Evolutionary conservation across 2,329 filamentous ascomycete genomes (phyloP), one percentile per base, ranked within the genome.

Genomic region (Diaporthe ilicicola): DNA sequence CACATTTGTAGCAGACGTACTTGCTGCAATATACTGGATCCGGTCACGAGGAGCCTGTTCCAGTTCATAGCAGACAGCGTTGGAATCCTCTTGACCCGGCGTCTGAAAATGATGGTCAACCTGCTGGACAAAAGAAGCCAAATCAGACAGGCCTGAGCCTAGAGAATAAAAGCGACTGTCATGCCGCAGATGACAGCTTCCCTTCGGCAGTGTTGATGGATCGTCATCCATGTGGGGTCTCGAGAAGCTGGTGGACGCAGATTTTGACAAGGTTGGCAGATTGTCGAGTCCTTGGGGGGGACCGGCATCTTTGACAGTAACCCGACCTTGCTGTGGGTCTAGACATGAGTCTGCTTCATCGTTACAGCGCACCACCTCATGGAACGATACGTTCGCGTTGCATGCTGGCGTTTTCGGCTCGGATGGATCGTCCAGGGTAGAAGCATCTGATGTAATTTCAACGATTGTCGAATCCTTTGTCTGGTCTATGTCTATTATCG

Each of bases 51-150:
- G 6, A 22, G 8, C 10, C 29, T 55, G 7, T n/a, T 19, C 29
- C 8, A 24, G 27, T 50, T 51, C 54, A 15, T 6, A 27, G 17
- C 22, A 32, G 46, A 9, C 22, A 17, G 9, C 15, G 1, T 64
- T 54, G 17, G 46, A 4, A 3, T 48, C 24, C 2, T 64, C 39
- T 19, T 32, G 32, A 7, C 50, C 42, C n/a, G 64, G 46, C 13
- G 59, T 55, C 32, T 73, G 65, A 19, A 73, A 72, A 19, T 69
- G 69, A 17, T 66, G 68, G 53, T 75, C 74, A 24, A 75, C 69
- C n/a, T 72, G 67, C 15, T 75, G 72, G 12, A 76, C 76, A 39
- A 76, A 73, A 12, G 75, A 75, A 7, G 73, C 74, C 56, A 76
- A 67, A 61, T 76, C 74, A 44, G 74, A 71, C 19, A 76, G 66